Evolutionary conservation across 1,139 yeast genomes (phyloP).

Genomic region (Protomyces pachydermus): DNA sequence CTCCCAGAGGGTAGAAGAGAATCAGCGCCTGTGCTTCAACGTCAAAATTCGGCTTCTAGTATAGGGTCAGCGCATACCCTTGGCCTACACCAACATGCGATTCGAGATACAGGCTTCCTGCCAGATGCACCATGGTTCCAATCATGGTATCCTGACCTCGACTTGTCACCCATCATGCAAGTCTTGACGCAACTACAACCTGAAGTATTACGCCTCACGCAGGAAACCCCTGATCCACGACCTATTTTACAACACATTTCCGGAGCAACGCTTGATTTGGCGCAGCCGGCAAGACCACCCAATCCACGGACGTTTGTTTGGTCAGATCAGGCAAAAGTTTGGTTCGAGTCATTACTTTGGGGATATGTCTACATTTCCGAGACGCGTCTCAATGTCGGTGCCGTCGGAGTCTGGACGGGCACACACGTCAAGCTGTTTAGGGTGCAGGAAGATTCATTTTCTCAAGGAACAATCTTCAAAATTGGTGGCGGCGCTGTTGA

Average conservation of each 20-base stretch:
- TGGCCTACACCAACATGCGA: not conserved
- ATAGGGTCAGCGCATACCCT: not conserved
- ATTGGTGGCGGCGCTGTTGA: constrained; percentile 18
- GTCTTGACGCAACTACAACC: constrained; percentile 23
- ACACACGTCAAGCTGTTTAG: constrained; percentile 21
- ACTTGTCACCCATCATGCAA: constrained; percentile 26
- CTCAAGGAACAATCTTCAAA: constrained; percentile 6
- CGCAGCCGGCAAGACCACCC: constrained; percentile 39
- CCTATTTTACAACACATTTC: constrained; percentile 19
- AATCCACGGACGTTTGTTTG: constrained; percentile 54
- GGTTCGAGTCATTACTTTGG: constrained; percentile 71
- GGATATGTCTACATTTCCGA: constrained; percentile 54
- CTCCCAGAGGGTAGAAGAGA: constrained; percentile 43
- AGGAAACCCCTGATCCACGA: constrained; percentile 19
- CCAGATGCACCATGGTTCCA: constrained; percentile 32
- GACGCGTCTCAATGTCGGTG: constrained; percentile 16
- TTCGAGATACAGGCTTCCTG: constrained; percentile 7
- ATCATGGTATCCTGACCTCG: constrained; percentile 30
- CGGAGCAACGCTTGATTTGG: constrained; percentile 16
- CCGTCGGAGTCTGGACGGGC: constrained; percentile 27
- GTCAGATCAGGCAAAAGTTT: constrained; percentile 62
- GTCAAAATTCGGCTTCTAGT: constrained; percentile 25
- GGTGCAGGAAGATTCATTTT: constrained; percentile 7
- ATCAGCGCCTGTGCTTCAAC: constrained; percentile 8
- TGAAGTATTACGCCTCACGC: constrained; percentile 14